phyloP scores from a whole-genome alignment of 441 rosid species.

The Iberis amara region DNA sequence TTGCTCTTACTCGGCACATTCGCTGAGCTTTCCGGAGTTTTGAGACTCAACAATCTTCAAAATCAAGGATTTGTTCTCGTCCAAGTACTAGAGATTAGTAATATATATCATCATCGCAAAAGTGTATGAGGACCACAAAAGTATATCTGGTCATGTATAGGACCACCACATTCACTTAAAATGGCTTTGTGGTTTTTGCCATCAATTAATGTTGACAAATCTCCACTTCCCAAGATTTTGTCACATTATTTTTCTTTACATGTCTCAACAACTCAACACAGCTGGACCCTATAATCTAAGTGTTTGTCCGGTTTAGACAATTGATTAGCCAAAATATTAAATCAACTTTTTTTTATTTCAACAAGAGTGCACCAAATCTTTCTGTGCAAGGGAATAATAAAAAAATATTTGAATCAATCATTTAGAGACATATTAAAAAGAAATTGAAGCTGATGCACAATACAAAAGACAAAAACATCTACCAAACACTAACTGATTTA shows the following conservation, averaged over 20 bases:
- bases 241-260: conserved; percentile 25
- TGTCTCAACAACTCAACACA: conserved; percentile 27
- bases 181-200: conserved; percentile 33
- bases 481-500: not conserved
- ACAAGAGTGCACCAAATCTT: not conserved
- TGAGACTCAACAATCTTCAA: conserved; percentile 98
- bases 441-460: conserved; percentile 5
- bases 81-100: conserved; percentile 65
- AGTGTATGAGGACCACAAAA: conserved; percentile 26
- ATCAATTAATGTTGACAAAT: conserved; percentile 26
- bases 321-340: not conserved
- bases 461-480: conserved; percentile 14
- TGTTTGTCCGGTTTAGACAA: conserved; percentile 1
- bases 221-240: conserved; percentile 32
- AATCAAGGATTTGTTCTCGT: conserved; percentile 98
- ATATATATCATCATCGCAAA: conserved; percentile 15
- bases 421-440: not conserved
- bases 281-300: conserved; percentile 20
- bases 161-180: conserved; percentile 34
- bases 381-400: not conserved
- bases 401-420: not conserved
- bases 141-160: conserved; percentile 35
- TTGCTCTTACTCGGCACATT: conserved; percentile 86
- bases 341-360: not conserved
- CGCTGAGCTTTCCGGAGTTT: conserved; percentile 80